Conservation (phyloP, 2,329 filamentous ascomycete species). For the Septoria linicola region DNA sequence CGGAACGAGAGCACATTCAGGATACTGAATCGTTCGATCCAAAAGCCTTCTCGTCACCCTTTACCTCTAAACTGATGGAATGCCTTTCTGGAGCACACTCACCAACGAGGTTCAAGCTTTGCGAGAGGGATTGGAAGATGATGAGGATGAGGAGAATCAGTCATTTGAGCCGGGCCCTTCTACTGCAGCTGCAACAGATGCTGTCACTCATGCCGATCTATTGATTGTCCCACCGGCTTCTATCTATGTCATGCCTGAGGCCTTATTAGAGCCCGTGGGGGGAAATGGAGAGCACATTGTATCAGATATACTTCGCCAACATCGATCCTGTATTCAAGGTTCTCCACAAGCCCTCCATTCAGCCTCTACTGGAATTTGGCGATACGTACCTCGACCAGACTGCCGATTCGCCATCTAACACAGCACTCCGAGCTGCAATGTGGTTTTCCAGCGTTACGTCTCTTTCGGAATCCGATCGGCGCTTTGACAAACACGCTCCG, state of each 20-base stretch:
- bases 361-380: conserved; percentile 28
- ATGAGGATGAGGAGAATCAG: conserved; percentile 5
- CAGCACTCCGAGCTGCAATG: conserved; percentile 32
- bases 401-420: conserved; percentile 26
- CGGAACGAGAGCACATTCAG: neutral
- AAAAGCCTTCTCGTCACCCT: conserved; percentile 3
- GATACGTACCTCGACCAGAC: conserved; percentile 30
- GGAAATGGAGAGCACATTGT: conserved; percentile 22
- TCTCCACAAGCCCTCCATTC: conserved; percentile 33
- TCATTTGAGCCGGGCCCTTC: neutral
- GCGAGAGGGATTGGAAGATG: conserved; percentile 35
- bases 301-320: conserved; percentile 28
- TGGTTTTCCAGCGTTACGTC: conserved; percentile 37
- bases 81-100: conserved; percentile 35
- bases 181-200: neutral
- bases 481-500: conserved; percentile 21
- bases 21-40: neutral
- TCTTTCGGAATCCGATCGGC: conserved; percentile 34
- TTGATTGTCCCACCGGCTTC: conserved; percentile 34
- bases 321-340: conserved; percentile 37
- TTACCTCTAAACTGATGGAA: conserved; percentile 32
- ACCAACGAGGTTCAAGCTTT: conserved; percentile 36
- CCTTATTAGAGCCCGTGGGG: conserved; percentile 29
- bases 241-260: conserved; percentile 36
- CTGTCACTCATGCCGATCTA: conserved; percentile 24